Evolutionary conservation across 495 filamentous ascomycete species (phyloP), one percentile per base, ranked within the genome.

Genomic region (Neohortaea acidophila): DNA sequence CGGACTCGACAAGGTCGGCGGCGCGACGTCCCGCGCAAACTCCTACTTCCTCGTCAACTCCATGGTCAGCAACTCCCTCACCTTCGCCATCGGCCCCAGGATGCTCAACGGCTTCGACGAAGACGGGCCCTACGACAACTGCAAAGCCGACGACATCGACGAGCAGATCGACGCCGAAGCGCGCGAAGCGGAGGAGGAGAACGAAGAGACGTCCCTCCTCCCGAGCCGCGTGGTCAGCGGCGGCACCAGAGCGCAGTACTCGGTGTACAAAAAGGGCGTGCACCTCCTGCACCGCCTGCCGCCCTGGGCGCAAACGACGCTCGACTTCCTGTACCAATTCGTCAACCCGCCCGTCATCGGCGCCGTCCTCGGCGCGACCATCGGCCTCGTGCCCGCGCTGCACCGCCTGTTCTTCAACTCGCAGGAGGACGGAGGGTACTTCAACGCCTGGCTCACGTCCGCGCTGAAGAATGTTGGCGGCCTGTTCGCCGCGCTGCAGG

Each of bases 401-500:
- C 78, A 84, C 43, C 53, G 52, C 12, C 63, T 70, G 4, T 84
- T 86, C 52, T 85, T 87, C 59, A 67, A 60, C 37, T 50, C 60
- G 2, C 62, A 65, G 15, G 47, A 70, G 11, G 57, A 81, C n/a
- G 81, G 80, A 1, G 79, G 81, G 2, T 72, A 74, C 26, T 69
- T 79, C 41, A 73, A 66, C 24, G 75, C 77, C 1, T 85, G 79
- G 79, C 57, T 85, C 38, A 83, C 79, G 2, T 61, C 64, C 0
- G 72, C 71, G 12, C 48, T 84, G 22, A 61, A 68, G 45, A 80
- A 78, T 39, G 62, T 84, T 12, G 79, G 81, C 0, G 63, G 66
- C 0, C 59, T 85, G 3, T 87, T 87, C 51, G 73, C 81, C 1
- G 66, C 71, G 0, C 56, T 84, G 17, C 81, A 81, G 43, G 70